Conservation (phyloP, 768 basidiomycete species). For the Glaciozyma martinii region DNA sequence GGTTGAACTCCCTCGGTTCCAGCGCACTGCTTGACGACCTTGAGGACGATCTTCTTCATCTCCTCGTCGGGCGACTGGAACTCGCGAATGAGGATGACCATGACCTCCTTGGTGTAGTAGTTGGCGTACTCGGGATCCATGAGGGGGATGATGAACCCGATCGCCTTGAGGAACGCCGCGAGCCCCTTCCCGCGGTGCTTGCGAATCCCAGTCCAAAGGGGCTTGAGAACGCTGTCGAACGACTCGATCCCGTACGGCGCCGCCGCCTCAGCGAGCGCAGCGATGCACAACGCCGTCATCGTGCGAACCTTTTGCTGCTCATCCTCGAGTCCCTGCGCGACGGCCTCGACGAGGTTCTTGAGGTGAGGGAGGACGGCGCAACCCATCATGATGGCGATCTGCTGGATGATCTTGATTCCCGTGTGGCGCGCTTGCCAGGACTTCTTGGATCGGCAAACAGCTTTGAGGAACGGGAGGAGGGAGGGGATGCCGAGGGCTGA, state of each 20-base stretch:
- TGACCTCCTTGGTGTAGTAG: conserved; percentile 97
- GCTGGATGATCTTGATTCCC: conserved; percentile 98
- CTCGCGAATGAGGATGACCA: conserved; percentile 90
- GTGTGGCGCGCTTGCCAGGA: conserved; percentile 99
- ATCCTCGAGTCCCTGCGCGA: conserved; percentile 83
- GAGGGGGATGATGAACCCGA: conserved; percentile 97
- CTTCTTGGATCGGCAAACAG: conserved; percentile 96
- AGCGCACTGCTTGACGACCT: conserved; percentile 98
- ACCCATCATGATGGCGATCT: conserved; percentile 99
- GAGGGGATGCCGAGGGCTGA: conserved; percentile 97
- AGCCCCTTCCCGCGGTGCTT: conserved; percentile 90
- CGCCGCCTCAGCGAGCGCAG: conserved; percentile 91
- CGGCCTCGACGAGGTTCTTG: conserved; percentile 90
- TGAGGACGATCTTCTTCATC: conserved; percentile 99
- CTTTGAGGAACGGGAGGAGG: conserved; percentile 93
- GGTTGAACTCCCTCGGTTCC: conserved; percentile 97
- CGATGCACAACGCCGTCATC: conserved; percentile 85
- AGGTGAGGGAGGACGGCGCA: conserved; percentile 96
- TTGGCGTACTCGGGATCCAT: conserved; percentile 99
- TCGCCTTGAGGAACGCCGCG: conserved; percentile 92
- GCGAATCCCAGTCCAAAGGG: conserved; percentile 86
- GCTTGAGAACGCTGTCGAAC: conserved; percentile 93
- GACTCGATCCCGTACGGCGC: conserved; percentile 99
- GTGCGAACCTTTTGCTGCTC: conserved; percentile 95
- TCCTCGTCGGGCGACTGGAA: conserved; percentile 99